These are phyloP conservation scores for Alternaria ethzedia DNA, from an alignment of 2,329 filamentous ascomycete genomes.

Conservation along the genomic window DNA sequence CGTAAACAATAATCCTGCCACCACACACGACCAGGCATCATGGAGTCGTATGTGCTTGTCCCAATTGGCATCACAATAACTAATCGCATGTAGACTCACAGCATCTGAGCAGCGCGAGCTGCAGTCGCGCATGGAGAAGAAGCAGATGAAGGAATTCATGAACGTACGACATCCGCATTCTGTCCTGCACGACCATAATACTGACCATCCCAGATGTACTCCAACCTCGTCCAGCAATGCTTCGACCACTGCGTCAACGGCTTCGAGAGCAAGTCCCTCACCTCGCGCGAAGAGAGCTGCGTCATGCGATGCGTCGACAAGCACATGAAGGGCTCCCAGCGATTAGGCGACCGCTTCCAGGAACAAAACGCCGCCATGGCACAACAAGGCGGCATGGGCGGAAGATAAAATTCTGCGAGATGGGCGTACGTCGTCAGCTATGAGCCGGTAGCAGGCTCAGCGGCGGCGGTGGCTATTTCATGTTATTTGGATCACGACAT, in stretches of 20 bases:
- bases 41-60: conserved; percentile 47
- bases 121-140: conserved; percentile 92
- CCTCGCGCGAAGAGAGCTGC: conserved; percentile 86
- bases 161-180: conserved; percentile 66
- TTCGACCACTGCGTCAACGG: conserved; percentile 98
- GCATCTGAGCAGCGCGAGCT: conserved; percentile 88
- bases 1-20: not conserved
- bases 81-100: conserved; percentile 64
- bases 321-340: conserved; percentile 88
- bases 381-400: conserved; percentile 55
- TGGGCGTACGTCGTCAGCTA: not conserved
- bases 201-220: conserved; percentile 64
- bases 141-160: conserved; percentile 99
- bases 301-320: conserved; percentile 96
- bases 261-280: conserved; percentile 96
- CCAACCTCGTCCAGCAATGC: conserved; percentile 82
- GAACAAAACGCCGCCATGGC: conserved; percentile 74
- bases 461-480: not conserved
- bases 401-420: not conserved
- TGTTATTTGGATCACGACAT: not conserved
- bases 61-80: not conserved
- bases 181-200: not conserved
- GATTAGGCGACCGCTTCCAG: conserved; percentile 89
- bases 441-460: not conserved
- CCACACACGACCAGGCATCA: conserved; percentile 14